Conservation (phyloP, 1,284 basidiomycete species). For the Fomitopsis palustris region DNA sequence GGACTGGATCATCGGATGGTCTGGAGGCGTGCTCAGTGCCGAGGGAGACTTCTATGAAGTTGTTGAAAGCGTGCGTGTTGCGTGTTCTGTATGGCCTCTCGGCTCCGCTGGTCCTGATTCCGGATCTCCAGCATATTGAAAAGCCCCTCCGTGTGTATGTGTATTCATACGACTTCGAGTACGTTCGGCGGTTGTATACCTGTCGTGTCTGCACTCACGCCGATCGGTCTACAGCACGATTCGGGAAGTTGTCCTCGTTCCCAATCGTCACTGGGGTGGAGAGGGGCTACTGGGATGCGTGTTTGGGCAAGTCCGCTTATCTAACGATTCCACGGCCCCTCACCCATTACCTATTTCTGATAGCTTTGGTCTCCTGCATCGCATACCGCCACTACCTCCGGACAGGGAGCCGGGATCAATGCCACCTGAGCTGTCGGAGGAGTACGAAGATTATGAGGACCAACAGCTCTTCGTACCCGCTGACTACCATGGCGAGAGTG, state of each 20-base stretch:
- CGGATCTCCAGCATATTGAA: slow-evolving; percentile 72
- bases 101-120: slow-evolving; percentile 9
- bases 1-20: slow-evolving; percentile 93
- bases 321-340: slow-evolving; percentile 2
- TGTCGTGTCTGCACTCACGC: background rate
- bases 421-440: slow-evolving; percentile 49
- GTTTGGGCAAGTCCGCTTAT: slow-evolving; percentile 66
- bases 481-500: slow-evolving; percentile 34
- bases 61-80: slow-evolving; percentile 81
- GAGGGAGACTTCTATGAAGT: slow-evolving; percentile 97
- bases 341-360: slow-evolving; percentile 2
- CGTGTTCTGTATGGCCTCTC: slow-evolving; percentile 26
- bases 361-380: slow-evolving; percentile 83
- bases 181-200: slow-evolving; percentile 30
- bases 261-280: slow-evolving; percentile 94
- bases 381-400: slow-evolving; percentile 72
- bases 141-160: slow-evolving; percentile 93
- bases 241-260: slow-evolving; percentile 88
- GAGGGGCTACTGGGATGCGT: slow-evolving; percentile 92
- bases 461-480: slow-evolving; percentile 71
- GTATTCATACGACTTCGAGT: slow-evolving; percentile 98
- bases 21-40: slow-evolving; percentile 87
- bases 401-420: slow-evolving; percentile 51
- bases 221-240: slow-evolving; percentile 60
- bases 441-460: slow-evolving; percentile 51